A percentile compares a stretch with the other conserved stretches of the same genome.
These are phyloP conservation scores for Tuber microsphaerosporum DNA, from an alignment of 495 filamentous ascomycete genomes.

Conservation along the genomic window DNA sequence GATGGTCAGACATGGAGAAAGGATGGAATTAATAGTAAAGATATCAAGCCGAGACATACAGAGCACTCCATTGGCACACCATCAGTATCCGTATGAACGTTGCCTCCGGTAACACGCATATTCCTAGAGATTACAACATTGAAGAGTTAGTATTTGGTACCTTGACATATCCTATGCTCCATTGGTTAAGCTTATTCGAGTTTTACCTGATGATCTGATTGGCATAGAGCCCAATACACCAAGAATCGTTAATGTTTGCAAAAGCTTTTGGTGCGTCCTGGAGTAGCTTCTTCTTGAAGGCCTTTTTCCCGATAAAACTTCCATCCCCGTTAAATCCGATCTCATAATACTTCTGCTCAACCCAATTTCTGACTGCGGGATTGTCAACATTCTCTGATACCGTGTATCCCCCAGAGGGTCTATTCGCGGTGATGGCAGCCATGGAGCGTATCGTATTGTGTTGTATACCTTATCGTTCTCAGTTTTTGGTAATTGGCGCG, in stretches of 20 bases:
- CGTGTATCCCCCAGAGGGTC: not conserved
- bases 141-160: not conserved
- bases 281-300: not conserved
- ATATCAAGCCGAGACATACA: not conserved
- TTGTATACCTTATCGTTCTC: not conserved
- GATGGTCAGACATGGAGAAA: not conserved
- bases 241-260: not conserved
- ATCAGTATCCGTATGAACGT: not conserved
- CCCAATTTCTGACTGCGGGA: conserved; percentile 1
- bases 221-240: conserved; percentile 3
- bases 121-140: not conserved
- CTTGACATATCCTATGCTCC: not conserved
- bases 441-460: not conserved
- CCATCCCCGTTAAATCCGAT: not conserved
- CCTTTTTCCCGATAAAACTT: not conserved
- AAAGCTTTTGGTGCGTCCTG: not conserved
- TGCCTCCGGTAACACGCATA: not conserved
- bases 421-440: not conserved
- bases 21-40: not conserved
- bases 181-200: conserved; percentile 2
- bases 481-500: not conserved
- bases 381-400: not conserved
- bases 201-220: conserved; percentile 4
- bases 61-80: not conserved
- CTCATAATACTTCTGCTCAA: not conserved